Evolutionary conservation across 306 rosid genomes (phyloP), one percentile per base, ranked within the genome.

Genomic region (Vicia sativa): DNA sequence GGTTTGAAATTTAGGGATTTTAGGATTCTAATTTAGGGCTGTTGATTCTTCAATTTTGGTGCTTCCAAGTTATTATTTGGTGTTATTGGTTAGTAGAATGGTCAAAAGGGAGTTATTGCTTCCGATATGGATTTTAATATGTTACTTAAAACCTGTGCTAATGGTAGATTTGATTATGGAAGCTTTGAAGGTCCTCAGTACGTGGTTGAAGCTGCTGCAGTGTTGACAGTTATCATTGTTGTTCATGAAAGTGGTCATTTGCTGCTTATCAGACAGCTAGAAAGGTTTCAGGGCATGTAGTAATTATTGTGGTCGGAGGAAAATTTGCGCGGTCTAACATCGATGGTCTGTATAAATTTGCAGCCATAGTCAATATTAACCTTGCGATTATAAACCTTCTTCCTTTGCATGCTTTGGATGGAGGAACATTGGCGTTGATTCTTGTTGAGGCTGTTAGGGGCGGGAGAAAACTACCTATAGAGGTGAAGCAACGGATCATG

Each of bases 211-310:
- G 96, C 97, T 21, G 90, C 85, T 60, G 89, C 90, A 21, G 97
- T 95, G 39, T 71, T 95, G 62, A 90, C 97, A 9, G 92, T 95
- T 19, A 95, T 95, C 29, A 84, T 95, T 82, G 79, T 95, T 64
- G 97, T 90, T 76, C 99, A 95, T 56, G 99, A 95, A 77, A 88
- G 96, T 64, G 99, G 99, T 28, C 99, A 95, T 92, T 95, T 57
- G 99, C 99, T 71, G 99, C 97, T 78, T 91, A 95, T 0, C 96
- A 91, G 70, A 18, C 97, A 16, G 97, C 96, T 18, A 62, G 97
- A 75, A 91, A 91, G 81, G 97, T 91, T 79, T 79, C 97, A 3
- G 97, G 97, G 46, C 97, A 96, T 15, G 97, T 91, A 39, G 97
- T 95, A 3, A 91, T 91, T 74, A 91, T 91, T 39, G 96, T 95